Base-by-base conservation (phyloP, 2,329 filamentous ascomycete species). In the Orbilia javanica region DNA sequence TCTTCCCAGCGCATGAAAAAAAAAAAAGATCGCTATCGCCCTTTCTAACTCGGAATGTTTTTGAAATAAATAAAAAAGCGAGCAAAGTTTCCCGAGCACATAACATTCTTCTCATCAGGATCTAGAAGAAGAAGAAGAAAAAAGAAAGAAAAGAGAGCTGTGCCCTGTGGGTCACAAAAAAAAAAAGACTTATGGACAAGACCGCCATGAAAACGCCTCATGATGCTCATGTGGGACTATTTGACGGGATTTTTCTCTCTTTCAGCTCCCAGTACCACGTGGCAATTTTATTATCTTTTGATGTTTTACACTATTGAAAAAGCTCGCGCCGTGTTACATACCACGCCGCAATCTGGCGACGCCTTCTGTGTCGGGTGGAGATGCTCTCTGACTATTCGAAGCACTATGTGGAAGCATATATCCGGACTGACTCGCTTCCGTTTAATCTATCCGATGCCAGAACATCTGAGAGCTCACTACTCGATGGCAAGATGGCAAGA, bases 241-340 rank as follows among this genome's bases (percentile, higher is more conserved):
- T 48, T 7, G 27, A 74, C 70, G 52, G 63, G 64, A 53, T 20
- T 31, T 66, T 66, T 39, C 11, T 36, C 20, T 62, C 48, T n/a
- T 36, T 36, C 57, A 69, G 55, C 52, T 68, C 48, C 36, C 64
- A 69, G 50, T 62, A 70, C 72, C 72, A 76, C 72, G 72, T 76
- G 72, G 72, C 72, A 68, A 65, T 64, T 70, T 46, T 69, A 50
- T 50, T 50, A 62, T 67, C 42, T 57, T 13, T 18, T 31, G 27
- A 29, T n/a, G 15, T 22, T 27, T 36, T 34, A 34, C 29, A 55
- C 31, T 72, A 64, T 65, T n/a, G 52, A 50, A 68, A 20, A 7
- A 50, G 42, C 13, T 69, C 25, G 50, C 11, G 31, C 53, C 53
- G 31, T 50, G n/a, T 15, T 27, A 50, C 46, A 44, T 50, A 46